Base-by-base conservation (phyloP, 2,329 filamentous ascomycete genomes). In the Beauveria sp. region DNA sequence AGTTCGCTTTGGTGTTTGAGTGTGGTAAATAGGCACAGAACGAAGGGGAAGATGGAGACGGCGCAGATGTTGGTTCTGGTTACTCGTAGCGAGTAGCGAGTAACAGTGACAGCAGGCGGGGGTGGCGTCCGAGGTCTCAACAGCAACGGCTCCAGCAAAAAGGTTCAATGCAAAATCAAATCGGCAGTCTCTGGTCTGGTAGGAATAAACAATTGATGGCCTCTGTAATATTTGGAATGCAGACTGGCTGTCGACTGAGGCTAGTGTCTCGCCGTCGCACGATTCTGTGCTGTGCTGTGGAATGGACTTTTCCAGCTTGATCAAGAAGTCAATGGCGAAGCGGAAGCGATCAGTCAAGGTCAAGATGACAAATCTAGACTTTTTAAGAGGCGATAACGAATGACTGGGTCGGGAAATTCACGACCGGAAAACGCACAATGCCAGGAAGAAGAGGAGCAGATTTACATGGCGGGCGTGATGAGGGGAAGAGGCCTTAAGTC, bases 401-500 rank as follows among this genome's bases (percentile, higher is more conserved):
- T 43, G 56, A 59, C 24, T 24, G 38, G 24, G 56, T 24, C 46
- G 22, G 38, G 49, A 47, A 8, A 1, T 43, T 43, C 5, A 51
- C 24, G 47, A 45, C 34, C 22, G 22, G 18, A n/a, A 38, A 34
- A 34, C 14, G 45, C 47, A 59, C 38, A 45, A 52, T 43, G 47
- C 18, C 18, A 24, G 47, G 12, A 24, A 54, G 38, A 18, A 22
- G n/a, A 20, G 18, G 34, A 58, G n/a, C n/a, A n/a, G n/a, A 38
- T n/a, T 14, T 16, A 20, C 47, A 59, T 34, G 47, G 38, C n/a
- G 57, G 57, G 57, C 24, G 5, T 34, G 18, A 50, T 30, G 57
- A 51, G 56, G 57, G 57, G 47, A 45, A 30, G 47, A 52, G 20
- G 26, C 40, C 57, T 59, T 59, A 59, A 43, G 57, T 51, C 47